These are phyloP conservation scores for Penicillium salamii DNA, from an alignment of 495 filamentous ascomycete genomes.

Conservation along the genomic window DNA sequence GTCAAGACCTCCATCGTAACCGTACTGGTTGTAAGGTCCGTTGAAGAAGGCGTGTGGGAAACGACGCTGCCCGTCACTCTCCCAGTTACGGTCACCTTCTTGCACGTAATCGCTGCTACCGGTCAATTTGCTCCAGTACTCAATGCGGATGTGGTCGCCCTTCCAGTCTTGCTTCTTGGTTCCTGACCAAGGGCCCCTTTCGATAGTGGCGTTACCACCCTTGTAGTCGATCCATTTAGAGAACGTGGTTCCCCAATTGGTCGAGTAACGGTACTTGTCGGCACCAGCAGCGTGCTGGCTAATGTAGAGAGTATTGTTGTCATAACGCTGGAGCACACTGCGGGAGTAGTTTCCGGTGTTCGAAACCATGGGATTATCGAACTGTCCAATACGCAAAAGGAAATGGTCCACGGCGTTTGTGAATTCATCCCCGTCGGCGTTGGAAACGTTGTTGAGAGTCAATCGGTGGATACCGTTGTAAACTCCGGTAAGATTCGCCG, in stretches of 20 bases:
- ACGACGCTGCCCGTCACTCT: conserved; percentile 35
- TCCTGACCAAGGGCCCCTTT: conserved; percentile 53
- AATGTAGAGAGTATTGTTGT: conserved; percentile 45
- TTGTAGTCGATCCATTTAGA: conserved; percentile 57
- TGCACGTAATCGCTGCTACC: conserved; percentile 65
- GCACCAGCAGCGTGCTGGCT: conserved; percentile 62
- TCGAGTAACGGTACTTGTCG: conserved; percentile 60
- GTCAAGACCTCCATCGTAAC: conserved; percentile 60
- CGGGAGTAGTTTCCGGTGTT: conserved; percentile 56
- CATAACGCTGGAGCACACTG: conserved; percentile 42
- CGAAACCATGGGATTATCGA: conserved; percentile 60
- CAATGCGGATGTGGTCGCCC: conserved; percentile 62
- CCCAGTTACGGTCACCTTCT: conserved; percentile 53
- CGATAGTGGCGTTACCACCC: conserved; percentile 45
- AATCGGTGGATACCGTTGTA: conserved; percentile 62
- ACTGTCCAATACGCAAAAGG: conserved; percentile 54
- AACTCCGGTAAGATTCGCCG: conserved; percentile 53
- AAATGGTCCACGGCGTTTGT: conserved; percentile 54
- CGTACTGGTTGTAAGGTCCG: conserved; percentile 65
- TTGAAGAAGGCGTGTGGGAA: conserved; percentile 65
- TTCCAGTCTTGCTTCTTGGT: conserved; percentile 60
- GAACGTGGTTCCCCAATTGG: conserved; percentile 59
- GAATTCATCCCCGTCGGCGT: conserved; percentile 20
- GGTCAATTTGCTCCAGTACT: conserved; percentile 64
- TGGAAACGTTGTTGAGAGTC: conserved; percentile 55